Base-by-base conservation (phyloP, 2,329 filamentous ascomycete genomes). In the Colletotrichum graminicola region DNA sequence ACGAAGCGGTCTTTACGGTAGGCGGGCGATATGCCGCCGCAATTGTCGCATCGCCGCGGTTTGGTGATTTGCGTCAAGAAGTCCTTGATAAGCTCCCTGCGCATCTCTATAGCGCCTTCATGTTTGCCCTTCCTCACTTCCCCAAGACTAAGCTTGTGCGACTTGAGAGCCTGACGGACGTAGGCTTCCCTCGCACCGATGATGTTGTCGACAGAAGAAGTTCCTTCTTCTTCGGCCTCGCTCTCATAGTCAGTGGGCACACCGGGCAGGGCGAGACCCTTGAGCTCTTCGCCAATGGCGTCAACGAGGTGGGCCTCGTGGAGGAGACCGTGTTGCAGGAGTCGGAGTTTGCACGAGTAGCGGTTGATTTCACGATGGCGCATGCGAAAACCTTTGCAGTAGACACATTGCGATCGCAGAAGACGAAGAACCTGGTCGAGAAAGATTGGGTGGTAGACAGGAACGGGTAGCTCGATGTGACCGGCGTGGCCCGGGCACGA, bases 391-490 rank as follows among this genome's bases (percentile, higher is more conserved):
- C 91, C 90, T 78, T 95, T 92, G 82, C 97, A 99, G 84, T 97
- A 98, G 71, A 92, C 88, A 80, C 96, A 99, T 81, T 95, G 93
- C 65, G 94, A 92, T 76, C 94, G 91, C 26, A 99, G 87, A 56
- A 99, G 86, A 55, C 93, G 92, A 74, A 97, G 89, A 63, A 95
- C 89, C 80, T 98, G 95, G 79, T 98, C 95, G 86, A 99, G 92
- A 78, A 98, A 98, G 2, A 94, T 93, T n/a, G 95, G 94, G 81
- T 99, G 95, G 80, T 98, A 99, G 63, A 98, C 93, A 57, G 93
- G 94, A 16, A 95, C 92, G 18, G 96, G 95, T 16, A 99, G 90
- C 77, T 98, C 94, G 80, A 99, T 97, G 79, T 99, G 96, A 64
- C 96, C 97, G 71, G 93, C 89, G 84, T 99, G 97, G 68, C 97